Evolutionary conservation across 345 rosid genomes (phyloP).

Genomic region (Eucalyptus pumila): DNA sequence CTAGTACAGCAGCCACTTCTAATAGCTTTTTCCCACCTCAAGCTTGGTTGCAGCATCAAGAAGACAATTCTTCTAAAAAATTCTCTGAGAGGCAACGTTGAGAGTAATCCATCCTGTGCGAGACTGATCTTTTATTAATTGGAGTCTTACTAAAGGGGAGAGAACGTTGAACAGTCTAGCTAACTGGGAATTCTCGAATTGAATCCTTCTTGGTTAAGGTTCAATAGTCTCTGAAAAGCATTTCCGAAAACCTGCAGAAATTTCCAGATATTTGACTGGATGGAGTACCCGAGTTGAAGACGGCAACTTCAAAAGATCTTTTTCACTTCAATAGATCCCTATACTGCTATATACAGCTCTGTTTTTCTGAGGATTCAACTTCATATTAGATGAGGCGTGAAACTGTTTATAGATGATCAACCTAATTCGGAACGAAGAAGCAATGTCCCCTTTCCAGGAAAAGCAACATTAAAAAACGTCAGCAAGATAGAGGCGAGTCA

Average conservation of each 20-base stretch:
- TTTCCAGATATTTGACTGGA: too few relatives aligned
- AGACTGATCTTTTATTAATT: not conserved
- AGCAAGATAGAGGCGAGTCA: not conserved
- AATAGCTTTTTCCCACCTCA: not conserved
- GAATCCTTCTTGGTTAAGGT: not conserved
- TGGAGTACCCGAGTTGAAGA: too few relatives aligned
- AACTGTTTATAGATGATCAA: too few relatives aligned
- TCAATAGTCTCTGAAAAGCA: not conserved
- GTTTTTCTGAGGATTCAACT: too few relatives aligned
- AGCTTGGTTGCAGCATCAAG: not conserved
- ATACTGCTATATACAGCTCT: too few relatives aligned
- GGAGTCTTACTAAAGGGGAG: not conserved
- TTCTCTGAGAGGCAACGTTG: not conserved
- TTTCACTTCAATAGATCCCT: too few relatives aligned
- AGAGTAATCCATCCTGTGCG: not conserved
- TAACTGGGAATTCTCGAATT: not conserved
- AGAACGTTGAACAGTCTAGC: not conserved
- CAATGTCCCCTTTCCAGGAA: not conserved
- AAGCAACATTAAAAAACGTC: not conserved
- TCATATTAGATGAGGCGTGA: too few relatives aligned
- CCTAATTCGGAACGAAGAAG: not conserved
- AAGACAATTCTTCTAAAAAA: not conserved
- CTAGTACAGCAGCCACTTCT: not conserved
- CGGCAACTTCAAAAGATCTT: too few relatives aligned
- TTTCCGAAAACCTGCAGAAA: not conserved